Conservation (phyloP, 805 yeast species). For the Jamesozyma hellenica region DNA sequence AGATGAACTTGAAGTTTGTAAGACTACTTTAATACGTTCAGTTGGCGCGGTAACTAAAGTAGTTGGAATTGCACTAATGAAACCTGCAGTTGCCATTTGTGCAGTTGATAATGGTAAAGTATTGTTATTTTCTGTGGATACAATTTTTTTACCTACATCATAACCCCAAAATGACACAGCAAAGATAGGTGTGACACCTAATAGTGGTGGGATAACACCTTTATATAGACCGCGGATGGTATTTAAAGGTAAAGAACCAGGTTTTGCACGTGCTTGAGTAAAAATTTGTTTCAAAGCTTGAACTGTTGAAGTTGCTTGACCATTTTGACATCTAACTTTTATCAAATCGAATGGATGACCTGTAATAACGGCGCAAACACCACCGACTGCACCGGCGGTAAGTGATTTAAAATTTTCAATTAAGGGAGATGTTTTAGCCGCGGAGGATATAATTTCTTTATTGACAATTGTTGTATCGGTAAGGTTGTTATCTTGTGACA, state of each 20-base stretch:
- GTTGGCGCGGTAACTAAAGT: slow-evolving; percentile 96
- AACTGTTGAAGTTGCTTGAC: slow-evolving; percentile 46
- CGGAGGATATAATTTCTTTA: background rate
- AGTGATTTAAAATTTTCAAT: slow-evolving; percentile 75
- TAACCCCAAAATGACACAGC: slow-evolving; percentile 99
- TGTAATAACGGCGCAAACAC: slow-evolving; percentile 86
- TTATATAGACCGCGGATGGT: slow-evolving; percentile 61
- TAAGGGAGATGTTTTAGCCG: slow-evolving; percentile 1
- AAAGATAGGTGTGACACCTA: slow-evolving; percentile 98
- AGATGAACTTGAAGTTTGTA: slow-evolving; percentile 54
- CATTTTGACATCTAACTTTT: slow-evolving; percentile 84
- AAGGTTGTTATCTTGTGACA: slow-evolving; percentile 9
- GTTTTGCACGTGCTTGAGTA: slow-evolving; percentile 27
- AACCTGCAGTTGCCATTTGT: slow-evolving; percentile 85
- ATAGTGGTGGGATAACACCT: slow-evolving; percentile 87
- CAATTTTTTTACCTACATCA: slow-evolving; percentile 79
- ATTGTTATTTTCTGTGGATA: slow-evolving; percentile 34
- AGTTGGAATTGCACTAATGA: slow-evolving; percentile 88
- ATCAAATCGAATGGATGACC: slow-evolving; percentile 95
- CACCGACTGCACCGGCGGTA: slow-evolving; percentile 93
- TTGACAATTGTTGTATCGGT: slow-evolving; percentile 5
- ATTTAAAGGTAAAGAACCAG: slow-evolving; percentile 11
- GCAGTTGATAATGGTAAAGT: slow-evolving; percentile 39
- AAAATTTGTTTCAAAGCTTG: slow-evolving; percentile 65
- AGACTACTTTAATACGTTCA: slow-evolving; percentile 87